A percentile compares a stretch with the other conserved stretches of the same genome.
Conservation (phyloP, 352 stramenopile species). For the Phytopythium chamaehyphon region DNA sequence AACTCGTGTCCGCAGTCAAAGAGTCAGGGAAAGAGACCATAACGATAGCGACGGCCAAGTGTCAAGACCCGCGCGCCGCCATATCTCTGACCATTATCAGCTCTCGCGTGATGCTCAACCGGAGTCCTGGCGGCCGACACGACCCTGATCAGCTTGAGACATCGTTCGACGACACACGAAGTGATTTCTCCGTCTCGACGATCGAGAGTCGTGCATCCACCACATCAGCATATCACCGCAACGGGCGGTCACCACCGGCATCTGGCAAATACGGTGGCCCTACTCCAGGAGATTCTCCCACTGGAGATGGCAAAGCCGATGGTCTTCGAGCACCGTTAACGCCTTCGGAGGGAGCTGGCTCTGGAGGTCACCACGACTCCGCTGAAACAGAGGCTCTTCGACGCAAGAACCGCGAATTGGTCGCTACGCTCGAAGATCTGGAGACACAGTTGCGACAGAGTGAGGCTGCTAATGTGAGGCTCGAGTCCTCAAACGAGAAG, state of each 20-base stretch:
- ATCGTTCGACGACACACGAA: conserved; percentile 50
- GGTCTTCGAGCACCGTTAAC: not conserved
- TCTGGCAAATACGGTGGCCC: not conserved
- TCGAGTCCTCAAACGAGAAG: conserved; percentile 41
- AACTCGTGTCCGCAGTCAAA: conserved; percentile 57
- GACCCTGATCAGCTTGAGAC: conserved; percentile 27
- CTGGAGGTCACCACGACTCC: conserved; percentile 3
- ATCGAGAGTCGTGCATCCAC: conserved; percentile 51
- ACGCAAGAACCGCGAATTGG: conserved; percentile 34
- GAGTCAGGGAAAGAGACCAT: conserved; percentile 64
- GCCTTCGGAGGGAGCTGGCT: conserved; percentile 3
- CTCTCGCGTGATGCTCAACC: conserved; percentile 32
- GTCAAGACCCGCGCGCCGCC: conserved; percentile 51
- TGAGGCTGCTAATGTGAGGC: conserved; percentile 48
- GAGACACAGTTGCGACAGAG: conserved; percentile 50
- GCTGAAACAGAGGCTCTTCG: conserved; percentile 4
- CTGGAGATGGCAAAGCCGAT: conserved; percentile 12
- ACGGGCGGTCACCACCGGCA: not conserved
- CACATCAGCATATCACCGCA: conserved; percentile 12
- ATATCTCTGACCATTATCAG: conserved; percentile 61
- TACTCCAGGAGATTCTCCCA: conserved; percentile 6
- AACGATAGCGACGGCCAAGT: conserved; percentile 52
- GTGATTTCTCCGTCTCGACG: conserved; percentile 55
- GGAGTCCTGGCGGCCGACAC: conserved; percentile 7
- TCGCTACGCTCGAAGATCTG: conserved; percentile 42